Conservation (phyloP, 2,329 filamentous ascomycete genomes). For the Alternaria gaisen region DNA sequence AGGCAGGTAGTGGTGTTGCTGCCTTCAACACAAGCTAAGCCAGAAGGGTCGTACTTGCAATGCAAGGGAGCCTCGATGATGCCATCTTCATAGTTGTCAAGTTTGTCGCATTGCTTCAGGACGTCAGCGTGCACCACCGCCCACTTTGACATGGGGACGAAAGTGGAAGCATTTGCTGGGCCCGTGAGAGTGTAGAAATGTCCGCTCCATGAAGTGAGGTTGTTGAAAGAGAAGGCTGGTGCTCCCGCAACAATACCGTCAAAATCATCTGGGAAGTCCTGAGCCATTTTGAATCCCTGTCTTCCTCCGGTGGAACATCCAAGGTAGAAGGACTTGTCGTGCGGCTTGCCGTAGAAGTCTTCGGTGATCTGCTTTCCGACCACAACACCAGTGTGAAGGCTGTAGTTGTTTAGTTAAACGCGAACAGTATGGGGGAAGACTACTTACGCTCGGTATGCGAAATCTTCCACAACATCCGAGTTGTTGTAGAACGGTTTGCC, state of each 20-base stretch:
- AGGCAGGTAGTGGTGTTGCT: constrained; percentile 54
- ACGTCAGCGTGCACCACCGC: constrained; percentile 52
- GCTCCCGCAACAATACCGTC: constrained; percentile 51
- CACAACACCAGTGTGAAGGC: constrained; percentile 44
- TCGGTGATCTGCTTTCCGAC: constrained; percentile 54
- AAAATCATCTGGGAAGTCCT: constrained; percentile 48
- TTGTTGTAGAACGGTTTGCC: constrained; percentile 59
- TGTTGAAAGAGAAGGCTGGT: constrained; percentile 46
- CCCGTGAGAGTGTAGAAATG: constrained; percentile 42
- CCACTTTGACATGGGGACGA: constrained; percentile 54
- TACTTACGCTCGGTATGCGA: constrained; percentile 55
- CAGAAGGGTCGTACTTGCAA: constrained; percentile 56
- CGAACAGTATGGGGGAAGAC: neutral
- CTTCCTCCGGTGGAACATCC: constrained; percentile 51
- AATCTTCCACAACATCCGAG: constrained; percentile 58
- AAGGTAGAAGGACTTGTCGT: constrained; percentile 53
- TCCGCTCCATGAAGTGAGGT: constrained; percentile 47
- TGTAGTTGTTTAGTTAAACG: constrained; percentile 8
- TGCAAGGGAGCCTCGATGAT: constrained; percentile 58
- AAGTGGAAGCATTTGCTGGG: constrained; percentile 44
- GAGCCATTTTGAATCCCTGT: constrained; percentile 48
- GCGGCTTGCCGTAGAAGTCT: constrained; percentile 51
- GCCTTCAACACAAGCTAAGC: constrained; percentile 46
- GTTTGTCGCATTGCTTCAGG: constrained; percentile 59
- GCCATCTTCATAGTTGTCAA: constrained; percentile 60